These are phyloP conservation scores for Fusarium avenaceum DNA, from an alignment of 2,329 filamentous ascomycete genomes.

Conservation along the genomic window DNA sequence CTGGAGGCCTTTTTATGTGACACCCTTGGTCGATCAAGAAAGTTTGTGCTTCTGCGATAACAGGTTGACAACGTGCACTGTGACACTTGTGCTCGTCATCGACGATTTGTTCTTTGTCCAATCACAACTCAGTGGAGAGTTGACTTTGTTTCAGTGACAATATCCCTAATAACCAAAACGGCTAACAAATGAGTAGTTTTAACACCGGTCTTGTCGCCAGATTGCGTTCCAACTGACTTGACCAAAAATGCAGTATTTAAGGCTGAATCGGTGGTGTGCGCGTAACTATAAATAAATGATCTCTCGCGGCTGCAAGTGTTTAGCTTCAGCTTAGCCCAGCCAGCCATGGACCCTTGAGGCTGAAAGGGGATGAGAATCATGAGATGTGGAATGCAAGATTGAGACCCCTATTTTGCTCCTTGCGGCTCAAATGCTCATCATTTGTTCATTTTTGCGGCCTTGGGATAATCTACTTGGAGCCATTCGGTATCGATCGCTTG, in stretches of 20 bases:
- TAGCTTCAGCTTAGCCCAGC: slow-evolving; percentile 15
- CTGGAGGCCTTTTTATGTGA: slow-evolving; percentile 15
- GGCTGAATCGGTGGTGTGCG: slow-evolving; percentile 21
- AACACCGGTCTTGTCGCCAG: neutral
- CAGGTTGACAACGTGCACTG: neutral
- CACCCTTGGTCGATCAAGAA: slow-evolving; percentile 21
- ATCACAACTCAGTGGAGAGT: neutral
- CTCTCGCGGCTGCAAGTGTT: slow-evolving; percentile 2
- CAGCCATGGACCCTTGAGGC: slow-evolving; percentile 32
- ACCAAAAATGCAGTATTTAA: slow-evolving; percentile 6
- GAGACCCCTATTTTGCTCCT: slow-evolving; percentile 11
- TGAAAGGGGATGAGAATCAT: slow-evolving; percentile 9
- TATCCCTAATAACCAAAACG: neutral
- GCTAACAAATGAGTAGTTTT: slow-evolving; percentile 6
- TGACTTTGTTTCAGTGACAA: neutral
- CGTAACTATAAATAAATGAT: slow-evolving; percentile 11
- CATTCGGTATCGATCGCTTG: neutral
- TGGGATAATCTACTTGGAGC: neutral
- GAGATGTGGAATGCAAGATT: neutral
- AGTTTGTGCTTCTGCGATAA: slow-evolving; percentile 17
- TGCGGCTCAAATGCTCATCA: neutral
- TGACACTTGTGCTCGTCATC: slow-evolving; percentile 14
- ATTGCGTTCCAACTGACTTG: slow-evolving; percentile 5
- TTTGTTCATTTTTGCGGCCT: neutral
- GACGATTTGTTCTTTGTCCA: slow-evolving; percentile 16